phyloP scores from a whole-genome alignment of 768 basidiomycete species.

The Phanerodontia chrysosporium region DNA sequence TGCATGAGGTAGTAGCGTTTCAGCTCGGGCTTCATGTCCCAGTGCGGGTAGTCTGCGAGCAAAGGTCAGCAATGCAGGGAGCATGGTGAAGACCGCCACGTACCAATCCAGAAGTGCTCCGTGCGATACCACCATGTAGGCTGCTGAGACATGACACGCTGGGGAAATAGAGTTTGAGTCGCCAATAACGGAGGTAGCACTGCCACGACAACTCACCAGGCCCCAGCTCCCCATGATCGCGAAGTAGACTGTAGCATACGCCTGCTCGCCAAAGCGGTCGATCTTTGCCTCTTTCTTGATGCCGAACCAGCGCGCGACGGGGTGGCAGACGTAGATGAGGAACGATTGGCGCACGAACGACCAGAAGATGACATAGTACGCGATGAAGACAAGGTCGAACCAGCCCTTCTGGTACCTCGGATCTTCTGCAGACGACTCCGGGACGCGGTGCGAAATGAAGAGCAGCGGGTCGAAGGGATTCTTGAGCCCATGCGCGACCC shows the following conservation, averaged over 20 bases:
- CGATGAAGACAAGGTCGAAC: constrained; percentile 73
- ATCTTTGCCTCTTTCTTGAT: constrained; percentile 65
- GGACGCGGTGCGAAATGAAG: constrained; percentile 63
- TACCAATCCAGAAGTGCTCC: constrained; percentile 80
- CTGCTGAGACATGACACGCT: constrained; percentile 80
- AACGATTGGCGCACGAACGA: constrained; percentile 81
- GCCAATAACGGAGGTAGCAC: background rate
- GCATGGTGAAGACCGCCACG: constrained; percentile 10
- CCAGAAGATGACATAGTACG: constrained; percentile 83
- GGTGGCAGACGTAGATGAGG: constrained; percentile 59
- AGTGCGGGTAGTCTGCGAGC: constrained; percentile 74
- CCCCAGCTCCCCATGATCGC: constrained; percentile 68
- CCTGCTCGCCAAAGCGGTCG: constrained; percentile 87
- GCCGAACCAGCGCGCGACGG: constrained; percentile 67
- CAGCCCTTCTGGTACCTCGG: constrained; percentile 69
- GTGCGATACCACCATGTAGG: constrained; percentile 88
- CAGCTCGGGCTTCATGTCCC: constrained; percentile 79
- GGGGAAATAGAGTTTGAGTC: background rate
- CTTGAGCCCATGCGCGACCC: constrained; percentile 39
- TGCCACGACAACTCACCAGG: constrained; percentile 48
- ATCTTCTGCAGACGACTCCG: constrained; percentile 46
- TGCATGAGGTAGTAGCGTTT: constrained; percentile 96
- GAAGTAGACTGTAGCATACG: constrained; percentile 84
- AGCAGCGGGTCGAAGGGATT: constrained; percentile 79
- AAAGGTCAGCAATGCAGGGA: background rate